Conservation (phyloP, 2,329 filamentous ascomycete genomes). For the Thelonectria blattea region DNA sequence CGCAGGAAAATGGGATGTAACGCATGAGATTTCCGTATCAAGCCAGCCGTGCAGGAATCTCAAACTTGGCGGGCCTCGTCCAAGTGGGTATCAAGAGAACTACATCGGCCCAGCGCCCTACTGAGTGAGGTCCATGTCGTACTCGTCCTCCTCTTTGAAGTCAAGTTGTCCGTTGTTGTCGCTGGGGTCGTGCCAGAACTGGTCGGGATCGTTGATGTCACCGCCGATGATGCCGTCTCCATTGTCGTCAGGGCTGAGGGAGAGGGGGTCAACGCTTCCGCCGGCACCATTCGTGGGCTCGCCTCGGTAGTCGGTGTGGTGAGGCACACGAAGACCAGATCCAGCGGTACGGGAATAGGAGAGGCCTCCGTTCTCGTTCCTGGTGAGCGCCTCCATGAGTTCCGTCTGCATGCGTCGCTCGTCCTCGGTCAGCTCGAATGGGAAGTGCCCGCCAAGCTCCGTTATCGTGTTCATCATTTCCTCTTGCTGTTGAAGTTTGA, state of each 20-base stretch:
- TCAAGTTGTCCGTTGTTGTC: constrained; percentile 76
- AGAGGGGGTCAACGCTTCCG: constrained; percentile 45
- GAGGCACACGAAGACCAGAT: constrained; percentile 86
- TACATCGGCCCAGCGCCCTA: constrained; percentile 23
- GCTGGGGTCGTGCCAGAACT: constrained; percentile 72
- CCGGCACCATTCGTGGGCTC: constrained; percentile 66
- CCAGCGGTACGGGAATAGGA: constrained; percentile 84
- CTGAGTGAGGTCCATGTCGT: constrained; percentile 75
- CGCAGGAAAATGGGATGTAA: constrained; percentile 22
- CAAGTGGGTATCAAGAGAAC: constrained; percentile 9
- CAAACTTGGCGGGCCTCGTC: background rate
- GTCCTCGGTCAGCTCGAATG: constrained; percentile 86
- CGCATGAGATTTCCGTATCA: background rate
- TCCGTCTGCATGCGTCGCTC: constrained; percentile 96
- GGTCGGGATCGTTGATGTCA: constrained; percentile 58
- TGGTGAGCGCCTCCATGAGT: constrained; percentile 83
- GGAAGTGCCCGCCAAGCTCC: constrained; percentile 75
- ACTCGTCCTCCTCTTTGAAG: constrained; percentile 96
- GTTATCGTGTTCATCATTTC: constrained; percentile 79
- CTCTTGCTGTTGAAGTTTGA: constrained; percentile 89
- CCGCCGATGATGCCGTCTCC: constrained; percentile 46
- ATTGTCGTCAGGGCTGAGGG: constrained; percentile 49
- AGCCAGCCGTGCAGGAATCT: background rate
- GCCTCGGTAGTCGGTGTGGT: constrained; percentile 90
- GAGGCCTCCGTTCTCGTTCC: constrained; percentile 77